A percentile compares a stretch with the other conserved stretches of the same genome.
phyloP scores from a whole-genome alignment of 1,284 basidiomycete genomes.

The Puccinia triticina region DNA sequence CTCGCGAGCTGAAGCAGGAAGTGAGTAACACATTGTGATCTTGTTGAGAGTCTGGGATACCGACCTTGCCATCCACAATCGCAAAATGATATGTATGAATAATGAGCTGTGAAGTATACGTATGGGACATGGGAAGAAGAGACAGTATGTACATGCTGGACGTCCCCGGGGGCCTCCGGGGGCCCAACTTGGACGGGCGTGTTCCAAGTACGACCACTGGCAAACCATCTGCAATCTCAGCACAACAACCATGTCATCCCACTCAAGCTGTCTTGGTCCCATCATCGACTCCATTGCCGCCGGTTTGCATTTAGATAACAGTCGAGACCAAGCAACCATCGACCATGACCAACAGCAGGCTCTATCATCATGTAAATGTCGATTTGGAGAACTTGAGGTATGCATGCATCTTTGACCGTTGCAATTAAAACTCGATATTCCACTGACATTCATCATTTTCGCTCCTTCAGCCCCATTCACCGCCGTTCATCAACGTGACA shows the following conservation, averaged over 20 bases:
- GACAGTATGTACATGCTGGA: too few relatives aligned
- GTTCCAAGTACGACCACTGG: too few relatives aligned
- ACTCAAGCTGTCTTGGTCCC: slow-evolving; percentile 29
- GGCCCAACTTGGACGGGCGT: too few relatives aligned
- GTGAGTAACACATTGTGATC: background rate
- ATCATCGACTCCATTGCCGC: slow-evolving; percentile 21
- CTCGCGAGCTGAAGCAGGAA: background rate
- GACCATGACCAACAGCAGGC: background rate
- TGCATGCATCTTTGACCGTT: background rate
- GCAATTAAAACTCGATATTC: background rate
- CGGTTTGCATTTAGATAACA: background rate
- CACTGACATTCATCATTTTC: background rate
- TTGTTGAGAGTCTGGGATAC: background rate
- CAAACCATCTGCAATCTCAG: too few relatives aligned
- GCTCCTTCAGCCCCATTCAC: background rate
- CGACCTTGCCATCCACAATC: too few relatives aligned
- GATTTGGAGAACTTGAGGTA: slow-evolving; percentile 17
- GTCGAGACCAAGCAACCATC: background rate
- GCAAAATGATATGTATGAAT: too few relatives aligned
- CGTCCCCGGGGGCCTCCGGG: too few relatives aligned
- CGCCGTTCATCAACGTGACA: background rate
- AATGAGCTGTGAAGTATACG: too few relatives aligned
- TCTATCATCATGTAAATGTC: slow-evolving; percentile 19
- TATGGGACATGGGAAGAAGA: too few relatives aligned
- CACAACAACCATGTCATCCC: slow-evolving; percentile 25